Conservation (phyloP, 768 basidiomycete genomes). For the Russula lepida region DNA sequence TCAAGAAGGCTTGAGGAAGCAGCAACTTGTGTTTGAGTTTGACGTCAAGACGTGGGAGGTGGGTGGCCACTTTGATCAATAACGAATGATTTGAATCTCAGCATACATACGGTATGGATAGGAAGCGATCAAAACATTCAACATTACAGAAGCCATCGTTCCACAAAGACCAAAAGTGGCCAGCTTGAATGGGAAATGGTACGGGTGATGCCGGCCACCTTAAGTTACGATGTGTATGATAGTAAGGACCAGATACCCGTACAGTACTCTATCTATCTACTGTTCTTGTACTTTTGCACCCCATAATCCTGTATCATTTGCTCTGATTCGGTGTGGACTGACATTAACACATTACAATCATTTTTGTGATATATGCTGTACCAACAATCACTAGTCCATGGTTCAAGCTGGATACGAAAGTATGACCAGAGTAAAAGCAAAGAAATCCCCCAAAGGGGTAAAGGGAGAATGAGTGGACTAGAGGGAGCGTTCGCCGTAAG, state of each 20-base stretch:
- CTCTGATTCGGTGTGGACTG: neutral
- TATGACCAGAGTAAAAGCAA: neutral
- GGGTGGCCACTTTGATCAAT: constrained; percentile 21
- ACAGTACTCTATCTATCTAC: neutral
- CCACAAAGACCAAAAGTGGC: constrained; percentile 60
- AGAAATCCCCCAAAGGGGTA: neutral
- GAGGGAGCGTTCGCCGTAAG: neutral
- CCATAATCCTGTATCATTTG: neutral
- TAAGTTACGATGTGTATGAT: neutral
- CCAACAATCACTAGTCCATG: neutral
- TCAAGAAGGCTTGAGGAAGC: constrained; percentile 53
- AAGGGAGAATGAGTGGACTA: neutral
- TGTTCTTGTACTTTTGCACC: neutral
- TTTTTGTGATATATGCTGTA: neutral
- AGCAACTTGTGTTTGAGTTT: constrained; percentile 86
- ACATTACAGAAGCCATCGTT: constrained; percentile 67
- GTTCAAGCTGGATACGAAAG: neutral
- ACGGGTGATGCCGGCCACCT: constrained; percentile 37
- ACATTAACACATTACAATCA: neutral
- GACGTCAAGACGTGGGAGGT: constrained; percentile 89
- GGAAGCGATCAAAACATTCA: constrained; percentile 83
- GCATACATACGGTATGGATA: constrained; percentile 26
- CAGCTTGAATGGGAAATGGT: constrained; percentile 61
- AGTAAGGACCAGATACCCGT: constrained; percentile 6
- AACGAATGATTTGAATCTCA: neutral